phyloP scores from a whole-genome alignment of 805 yeast species.

The Jamesozyma rosinii region DNA sequence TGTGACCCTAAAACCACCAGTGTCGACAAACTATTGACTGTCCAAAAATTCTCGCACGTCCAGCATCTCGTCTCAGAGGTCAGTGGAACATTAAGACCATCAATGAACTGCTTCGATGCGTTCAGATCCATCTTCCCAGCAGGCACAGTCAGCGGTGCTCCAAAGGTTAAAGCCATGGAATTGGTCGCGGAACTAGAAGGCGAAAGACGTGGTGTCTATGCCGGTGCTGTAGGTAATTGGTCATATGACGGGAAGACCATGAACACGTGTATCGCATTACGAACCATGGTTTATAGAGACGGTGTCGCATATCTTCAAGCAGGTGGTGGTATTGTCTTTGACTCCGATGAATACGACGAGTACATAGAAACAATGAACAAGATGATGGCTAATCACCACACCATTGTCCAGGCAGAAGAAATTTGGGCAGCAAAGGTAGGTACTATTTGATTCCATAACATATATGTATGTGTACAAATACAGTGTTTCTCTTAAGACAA shows the following conservation, averaged over 20 bases:
- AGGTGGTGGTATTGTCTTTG: slow-evolving; percentile 97
- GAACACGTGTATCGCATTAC: slow-evolving; percentile 95
- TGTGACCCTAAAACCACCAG: slow-evolving; percentile 77
- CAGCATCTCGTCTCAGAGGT: slow-evolving; percentile 95
- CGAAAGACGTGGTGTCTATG: slow-evolving; percentile 92
- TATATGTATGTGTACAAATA: too few species aligned
- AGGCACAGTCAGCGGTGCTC: slow-evolving; percentile 98
- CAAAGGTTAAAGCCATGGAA: slow-evolving; percentile 95
- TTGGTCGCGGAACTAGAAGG: slow-evolving; percentile 79
- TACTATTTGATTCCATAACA: slow-evolving; percentile 6
- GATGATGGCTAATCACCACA: slow-evolving; percentile 85
- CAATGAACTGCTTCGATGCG: slow-evolving; percentile 88
- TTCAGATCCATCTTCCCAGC: slow-evolving; percentile 98
- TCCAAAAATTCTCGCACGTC: slow-evolving; percentile 92
- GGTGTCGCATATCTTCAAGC: slow-evolving; percentile 91
- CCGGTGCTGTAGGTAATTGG: slow-evolving; percentile 99
- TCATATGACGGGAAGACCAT: slow-evolving; percentile 87
- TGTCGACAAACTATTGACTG: slow-evolving; percentile 81
- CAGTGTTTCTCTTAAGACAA: too few species aligned
- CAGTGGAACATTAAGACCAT: slow-evolving; percentile 78
- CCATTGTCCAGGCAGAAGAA: slow-evolving; percentile 87
- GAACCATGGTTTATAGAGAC: slow-evolving; percentile 93
- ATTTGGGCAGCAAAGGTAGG: slow-evolving; percentile 49
- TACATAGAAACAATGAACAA: slow-evolving; percentile 94
- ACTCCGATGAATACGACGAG: slow-evolving; percentile 91